A percentile compares a stretch with the other conserved stretches of the same genome.
phyloP scores from a whole-genome alignment of 768 basidiomycete species.

The Arthromyces matolae region DNA sequence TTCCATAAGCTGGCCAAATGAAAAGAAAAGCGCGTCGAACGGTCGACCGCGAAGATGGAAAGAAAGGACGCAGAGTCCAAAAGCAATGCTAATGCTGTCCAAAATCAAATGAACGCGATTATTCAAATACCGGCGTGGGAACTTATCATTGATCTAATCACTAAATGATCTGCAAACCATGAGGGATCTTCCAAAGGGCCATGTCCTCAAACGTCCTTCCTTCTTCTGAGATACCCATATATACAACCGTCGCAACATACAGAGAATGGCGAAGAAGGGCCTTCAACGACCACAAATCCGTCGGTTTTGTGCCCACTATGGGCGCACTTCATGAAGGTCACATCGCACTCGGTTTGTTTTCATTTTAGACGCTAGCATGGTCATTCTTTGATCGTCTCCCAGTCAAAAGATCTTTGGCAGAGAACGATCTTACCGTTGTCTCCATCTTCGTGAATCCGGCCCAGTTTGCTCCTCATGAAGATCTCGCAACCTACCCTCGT shows the following conservation, averaged over 20 bases:
- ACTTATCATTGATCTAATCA: too few relatives aligned
- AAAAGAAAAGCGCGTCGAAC: constrained; percentile 13
- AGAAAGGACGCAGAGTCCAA: constrained; percentile 5
- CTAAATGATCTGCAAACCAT: too few relatives aligned
- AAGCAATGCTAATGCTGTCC: background rate
- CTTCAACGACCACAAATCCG: constrained; percentile 53
- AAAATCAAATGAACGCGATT: too few relatives aligned
- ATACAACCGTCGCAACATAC: constrained; percentile 58
- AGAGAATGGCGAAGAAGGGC: constrained; percentile 73
- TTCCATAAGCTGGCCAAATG: constrained; percentile 27
- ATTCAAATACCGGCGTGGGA: too few relatives aligned
- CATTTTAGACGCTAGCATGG: background rate
- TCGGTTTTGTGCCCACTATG: constrained; percentile 98
- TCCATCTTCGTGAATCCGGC: constrained; percentile 98
- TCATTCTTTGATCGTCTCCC: constrained; percentile 4
- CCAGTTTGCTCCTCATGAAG: constrained; percentile 95
- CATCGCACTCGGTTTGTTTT: constrained; percentile 73
- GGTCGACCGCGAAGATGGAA: constrained; percentile 7
- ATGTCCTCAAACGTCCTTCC: too few relatives aligned
- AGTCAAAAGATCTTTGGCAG: constrained; percentile 75
- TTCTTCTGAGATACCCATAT: constrained; percentile 48
- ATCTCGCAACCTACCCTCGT: constrained; percentile 86
- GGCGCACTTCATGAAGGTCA: constrained; percentile 95
- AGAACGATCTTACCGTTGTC: constrained; percentile 84
- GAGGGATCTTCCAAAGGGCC: too few relatives aligned